Conservation (phyloP, 2,329 filamentous ascomycete species). For the Taxawa tesnikishii region DNA sequence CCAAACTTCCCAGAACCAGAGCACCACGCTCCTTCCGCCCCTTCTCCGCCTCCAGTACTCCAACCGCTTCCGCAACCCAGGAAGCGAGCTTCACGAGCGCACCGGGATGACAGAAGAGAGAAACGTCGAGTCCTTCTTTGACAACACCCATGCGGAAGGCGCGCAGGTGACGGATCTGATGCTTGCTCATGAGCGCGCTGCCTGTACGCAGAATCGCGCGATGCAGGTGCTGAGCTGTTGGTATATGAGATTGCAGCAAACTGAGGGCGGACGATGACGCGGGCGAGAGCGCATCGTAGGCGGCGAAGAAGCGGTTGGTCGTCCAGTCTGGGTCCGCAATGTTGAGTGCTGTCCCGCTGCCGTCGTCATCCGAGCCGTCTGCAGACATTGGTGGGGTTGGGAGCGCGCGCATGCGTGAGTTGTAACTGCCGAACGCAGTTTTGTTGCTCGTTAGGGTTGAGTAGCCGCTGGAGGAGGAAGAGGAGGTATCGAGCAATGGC, state of each 20-base stretch:
- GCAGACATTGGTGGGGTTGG: constrained; percentile 19
- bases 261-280: constrained; percentile 48
- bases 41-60: constrained; percentile 75
- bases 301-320: constrained; percentile 43
- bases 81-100: constrained; percentile 86
- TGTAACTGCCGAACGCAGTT: constrained; percentile 12
- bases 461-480: constrained; percentile 7
- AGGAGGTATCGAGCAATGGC: constrained; percentile 4
- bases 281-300: constrained; percentile 43
- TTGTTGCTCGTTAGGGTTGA: constrained; percentile 7
- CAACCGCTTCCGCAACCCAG: constrained; percentile 87
- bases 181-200: constrained; percentile 81
- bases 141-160: constrained; percentile 94
- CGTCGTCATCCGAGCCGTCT: constrained; percentile 16
- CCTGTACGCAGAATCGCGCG: constrained; percentile 88
- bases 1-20: constrained; percentile 78
- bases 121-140: constrained; percentile 83
- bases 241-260: constrained; percentile 61
- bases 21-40: constrained; percentile 58
- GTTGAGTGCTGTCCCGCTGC: constrained; percentile 11
- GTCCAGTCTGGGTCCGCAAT: constrained; percentile 30
- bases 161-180: constrained; percentile 81
- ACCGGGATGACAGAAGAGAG: constrained; percentile 85
- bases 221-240: constrained; percentile 78
- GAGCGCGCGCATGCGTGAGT: constrained; percentile 14